Percentiles rank a stretch among this genome's conserved stretches.
These are phyloP conservation scores for Vicia villosa DNA, from an alignment of 306 rosid genomes.

Conservation along the genomic window DNA sequence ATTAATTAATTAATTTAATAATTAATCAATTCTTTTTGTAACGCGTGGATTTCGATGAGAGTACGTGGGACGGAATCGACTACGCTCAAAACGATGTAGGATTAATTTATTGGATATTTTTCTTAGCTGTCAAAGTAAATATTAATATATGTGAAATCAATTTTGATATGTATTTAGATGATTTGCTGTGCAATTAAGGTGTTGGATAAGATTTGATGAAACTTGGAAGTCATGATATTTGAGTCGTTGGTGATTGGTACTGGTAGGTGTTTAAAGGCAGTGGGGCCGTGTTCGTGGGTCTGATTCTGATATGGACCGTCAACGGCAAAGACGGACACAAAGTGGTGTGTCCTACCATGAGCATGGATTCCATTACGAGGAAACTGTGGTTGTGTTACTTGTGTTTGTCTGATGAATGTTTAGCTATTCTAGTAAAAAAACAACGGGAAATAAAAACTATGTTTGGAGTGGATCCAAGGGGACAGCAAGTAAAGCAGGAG, in stretches of 20 bases:
- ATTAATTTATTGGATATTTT: not conserved
- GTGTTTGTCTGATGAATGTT: not conserved
- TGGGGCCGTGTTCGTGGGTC: not conserved
- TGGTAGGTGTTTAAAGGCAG: not conserved
- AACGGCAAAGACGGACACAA: not conserved
- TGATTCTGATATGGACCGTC: not conserved
- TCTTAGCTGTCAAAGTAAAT: not conserved
- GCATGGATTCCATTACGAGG: slow-evolving; percentile 1
- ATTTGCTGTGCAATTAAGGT: not conserved
- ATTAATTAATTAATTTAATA: not conserved
- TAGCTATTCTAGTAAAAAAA: not conserved
- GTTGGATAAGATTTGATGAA: not conserved
- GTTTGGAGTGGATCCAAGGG: not conserved
- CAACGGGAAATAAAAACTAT: not conserved
- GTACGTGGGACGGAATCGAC: not conserved
- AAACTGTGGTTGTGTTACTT: no score
- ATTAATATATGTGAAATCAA: no score
- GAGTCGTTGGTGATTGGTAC: not conserved
- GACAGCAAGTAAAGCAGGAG: no score
- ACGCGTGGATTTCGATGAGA: not conserved
- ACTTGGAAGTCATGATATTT: not conserved
- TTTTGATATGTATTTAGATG: not conserved
- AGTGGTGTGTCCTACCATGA: not conserved
- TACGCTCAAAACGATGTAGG: not conserved
- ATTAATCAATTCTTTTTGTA: not conserved